Evolutionary conservation across 257 asterid genomes (phyloP), one percentile per base, ranked within the genome.

Genomic region (Buddleja alternifolia): DNA sequence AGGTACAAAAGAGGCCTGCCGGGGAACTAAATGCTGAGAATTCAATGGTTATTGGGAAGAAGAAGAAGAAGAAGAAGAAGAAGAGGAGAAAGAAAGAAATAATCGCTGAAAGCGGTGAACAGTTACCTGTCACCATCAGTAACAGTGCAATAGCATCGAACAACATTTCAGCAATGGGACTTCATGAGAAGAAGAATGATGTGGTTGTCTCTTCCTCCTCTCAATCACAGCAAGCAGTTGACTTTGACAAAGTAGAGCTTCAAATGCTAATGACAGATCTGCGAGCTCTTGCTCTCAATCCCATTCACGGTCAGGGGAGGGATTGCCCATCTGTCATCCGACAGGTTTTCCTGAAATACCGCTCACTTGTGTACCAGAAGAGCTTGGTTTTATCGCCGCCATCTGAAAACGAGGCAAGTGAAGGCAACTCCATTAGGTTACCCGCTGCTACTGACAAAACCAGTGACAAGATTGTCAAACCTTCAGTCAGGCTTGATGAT

Each of bases 291-390:
- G 96, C 97, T 36, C 87, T 91, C 40, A 61, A 91, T 77, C 95
- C 97, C 62, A 84, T 81, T 52, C 81, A 78, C 62, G 87, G 84
- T 47, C 75, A 44, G 12, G 85, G 77, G 61, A 79, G 79, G 65
- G 63, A 68, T 36, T 72, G 82, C 72, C 82, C 83, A 25, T 82
- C 77, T 25, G 62, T 69, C 15, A 25, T 75, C 55, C 71, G 68
- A 8, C 74, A 68, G 29, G 76, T 81, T 48, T 82, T 94, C 82
- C 63, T 83, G 82, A 89, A 81, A 70, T 94, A 78, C 53, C 90
- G 99, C 29, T 78, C 92, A 12, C 88, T 84, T 68, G 97, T 94
- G 39, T 94, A 78, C 65, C 95, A 84, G 84, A 94, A 91, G 75
- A 87, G 99, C 81, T 80, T 88, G 81, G 64, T 74, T 47, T 65